A percentile compares a stretch with the other conserved stretches of the same genome.
Conservation (phyloP, 2,329 filamentous ascomycete genomes). For the Orbilia ellipsospora region DNA sequence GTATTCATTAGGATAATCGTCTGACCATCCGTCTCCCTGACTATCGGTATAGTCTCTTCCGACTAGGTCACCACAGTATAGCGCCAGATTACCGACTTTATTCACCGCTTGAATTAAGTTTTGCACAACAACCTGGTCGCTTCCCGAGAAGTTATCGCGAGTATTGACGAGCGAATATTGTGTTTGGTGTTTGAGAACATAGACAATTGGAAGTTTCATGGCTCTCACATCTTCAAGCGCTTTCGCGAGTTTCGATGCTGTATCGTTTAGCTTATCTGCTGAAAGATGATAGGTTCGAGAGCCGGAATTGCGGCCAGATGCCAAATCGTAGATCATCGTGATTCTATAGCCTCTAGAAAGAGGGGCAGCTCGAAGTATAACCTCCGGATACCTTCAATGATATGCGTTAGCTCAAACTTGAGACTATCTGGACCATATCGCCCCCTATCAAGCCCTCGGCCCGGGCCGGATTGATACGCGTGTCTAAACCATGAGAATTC, state of each 20-base stretch:
- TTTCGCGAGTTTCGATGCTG: background rate
- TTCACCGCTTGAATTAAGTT: slow-evolving; percentile 16
- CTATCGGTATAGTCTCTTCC: slow-evolving; percentile 4
- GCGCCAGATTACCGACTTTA: slow-evolving; percentile 5
- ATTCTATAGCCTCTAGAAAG: slow-evolving; percentile 18
- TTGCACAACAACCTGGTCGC: background rate
- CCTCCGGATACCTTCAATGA: slow-evolving; percentile 14
- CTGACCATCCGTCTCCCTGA: too few species aligned
- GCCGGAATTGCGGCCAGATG: background rate
- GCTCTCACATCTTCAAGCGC: slow-evolving; percentile 13
- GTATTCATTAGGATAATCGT: background rate
- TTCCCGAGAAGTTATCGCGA: background rate
- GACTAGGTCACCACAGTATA: slow-evolving; percentile 17
- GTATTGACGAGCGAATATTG: background rate
- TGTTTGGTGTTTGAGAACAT: background rate
- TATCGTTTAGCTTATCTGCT: background rate
- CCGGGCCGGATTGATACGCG: too few species aligned
- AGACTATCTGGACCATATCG: background rate
- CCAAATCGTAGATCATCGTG: slow-evolving; percentile 8
- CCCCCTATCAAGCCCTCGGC: too few species aligned
- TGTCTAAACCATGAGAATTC: background rate
- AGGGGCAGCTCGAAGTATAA: background rate
- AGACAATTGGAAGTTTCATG: slow-evolving; percentile 2
- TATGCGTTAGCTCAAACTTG: background rate
- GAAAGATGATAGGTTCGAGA: background rate